phyloP scores from a whole-genome alignment of 225 moss, liverwort and hornwort species.

The Bryoerythrophyllum caledonicum region DNA sequence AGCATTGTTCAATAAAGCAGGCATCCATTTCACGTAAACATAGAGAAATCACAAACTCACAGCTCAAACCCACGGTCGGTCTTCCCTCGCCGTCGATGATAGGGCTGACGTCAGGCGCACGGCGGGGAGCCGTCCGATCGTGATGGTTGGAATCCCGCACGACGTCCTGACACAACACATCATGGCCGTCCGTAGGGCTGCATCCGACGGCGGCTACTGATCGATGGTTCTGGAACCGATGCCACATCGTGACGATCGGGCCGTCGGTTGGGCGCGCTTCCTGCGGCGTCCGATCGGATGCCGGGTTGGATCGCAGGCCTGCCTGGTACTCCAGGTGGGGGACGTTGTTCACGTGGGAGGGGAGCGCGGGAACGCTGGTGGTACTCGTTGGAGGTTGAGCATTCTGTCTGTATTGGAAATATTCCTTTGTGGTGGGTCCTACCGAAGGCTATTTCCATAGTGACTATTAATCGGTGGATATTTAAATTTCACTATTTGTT shows the following conservation, averaged over 20 bases:
- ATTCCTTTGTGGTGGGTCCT: not conserved
- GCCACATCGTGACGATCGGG: slow-evolving; percentile 11
- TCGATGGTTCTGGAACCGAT: slow-evolving; percentile 14
- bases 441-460: too few species aligned
- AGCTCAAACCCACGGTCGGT: too few species aligned
- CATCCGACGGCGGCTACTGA: not conserved
- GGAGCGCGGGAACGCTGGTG: not conserved
- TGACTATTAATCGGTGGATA: too few species aligned
- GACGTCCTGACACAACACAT: not conserved
- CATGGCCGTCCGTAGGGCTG: not conserved
- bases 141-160: not conserved
- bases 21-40: slow-evolving; percentile 61
- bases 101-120: slow-evolving; percentile 10
- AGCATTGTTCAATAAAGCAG: slow-evolving; percentile 74
- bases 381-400: not conserved
- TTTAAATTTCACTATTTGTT: too few species aligned
- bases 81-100: not conserved
- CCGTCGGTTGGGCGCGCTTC: not conserved
- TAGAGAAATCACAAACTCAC: not conserved
- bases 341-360: not conserved
- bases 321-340: not conserved
- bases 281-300: not conserved
- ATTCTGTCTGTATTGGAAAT: not conserved
- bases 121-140: not conserved
- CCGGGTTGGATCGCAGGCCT: slow-evolving; percentile 21